Conservation (phyloP, 2,329 filamentous ascomycete species). For the Lasiodiplodia gonubiensis region DNA sequence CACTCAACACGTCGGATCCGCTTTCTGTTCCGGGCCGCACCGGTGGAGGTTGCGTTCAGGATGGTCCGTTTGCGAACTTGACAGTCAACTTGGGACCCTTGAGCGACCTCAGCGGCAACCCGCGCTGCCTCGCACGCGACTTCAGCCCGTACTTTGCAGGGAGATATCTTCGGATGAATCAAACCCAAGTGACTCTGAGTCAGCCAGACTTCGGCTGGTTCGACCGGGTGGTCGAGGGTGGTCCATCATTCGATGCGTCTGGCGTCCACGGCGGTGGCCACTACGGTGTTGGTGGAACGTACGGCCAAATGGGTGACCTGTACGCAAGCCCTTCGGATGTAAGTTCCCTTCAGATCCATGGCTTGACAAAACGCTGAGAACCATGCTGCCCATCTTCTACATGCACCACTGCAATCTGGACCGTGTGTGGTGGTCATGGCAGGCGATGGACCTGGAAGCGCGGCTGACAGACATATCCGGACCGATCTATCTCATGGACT, state of each 20-base stretch:
- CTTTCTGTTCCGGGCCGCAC: slow-evolving; percentile 5
- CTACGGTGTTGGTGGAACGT: slow-evolving; percentile 47
- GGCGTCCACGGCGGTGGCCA: slow-evolving; percentile 57
- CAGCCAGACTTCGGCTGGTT: slow-evolving; percentile 30
- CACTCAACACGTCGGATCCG: neutral
- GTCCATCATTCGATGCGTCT: slow-evolving; percentile 39
- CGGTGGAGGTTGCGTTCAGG: slow-evolving; percentile 62
- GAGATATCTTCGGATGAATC: slow-evolving; percentile 32
- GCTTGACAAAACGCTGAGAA: slow-evolving; percentile 53
- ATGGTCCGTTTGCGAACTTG: slow-evolving; percentile 58
- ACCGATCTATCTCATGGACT: slow-evolving; percentile 28
- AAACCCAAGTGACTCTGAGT: slow-evolving; percentile 25
- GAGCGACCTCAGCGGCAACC: slow-evolving; percentile 42
- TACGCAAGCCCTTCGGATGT: slow-evolving; percentile 17
- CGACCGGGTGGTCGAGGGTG: slow-evolving; percentile 33
- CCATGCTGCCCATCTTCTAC: slow-evolving; percentile 47
- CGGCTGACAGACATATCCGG: slow-evolving; percentile 36
- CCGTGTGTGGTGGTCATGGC: slow-evolving; percentile 58
- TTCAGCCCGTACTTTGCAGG: slow-evolving; percentile 34
- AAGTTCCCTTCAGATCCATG: slow-evolving; percentile 22
- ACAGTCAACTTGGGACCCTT: slow-evolving; percentile 55
- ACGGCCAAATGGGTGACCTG: slow-evolving; percentile 14
- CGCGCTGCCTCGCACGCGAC: slow-evolving; percentile 48
- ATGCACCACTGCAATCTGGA: slow-evolving; percentile 58
- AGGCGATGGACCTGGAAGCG: slow-evolving; percentile 49